Base-by-base conservation (phyloP, 176 grass and related monocot genomes). In the Stipa capillata region DNA sequence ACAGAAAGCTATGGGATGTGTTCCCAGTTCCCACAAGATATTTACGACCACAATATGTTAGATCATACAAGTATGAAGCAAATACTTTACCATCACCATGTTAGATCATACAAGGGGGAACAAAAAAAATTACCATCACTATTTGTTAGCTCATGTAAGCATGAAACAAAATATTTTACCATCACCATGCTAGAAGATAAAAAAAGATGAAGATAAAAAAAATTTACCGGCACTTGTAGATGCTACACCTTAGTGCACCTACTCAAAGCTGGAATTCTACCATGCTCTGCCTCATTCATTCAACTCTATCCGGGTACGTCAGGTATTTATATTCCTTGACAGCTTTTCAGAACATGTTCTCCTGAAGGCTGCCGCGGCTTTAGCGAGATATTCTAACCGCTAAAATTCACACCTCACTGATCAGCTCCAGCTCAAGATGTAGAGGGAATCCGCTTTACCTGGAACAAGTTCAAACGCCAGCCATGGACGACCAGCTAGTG, bases 391-490 rank as follows among this genome's bases (percentile, higher is more conserved):
- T 77, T 85, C 78, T 84, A 89, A 85, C 87, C 64, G 69, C 78
- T 42, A 82, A 56, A 85, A 80, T 56, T 33, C 69, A 64, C 62
- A 54, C 67, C 25, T 71, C 85, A 69, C 67, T 53, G 76, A 63
- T 85, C 62, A 71, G 53, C 24, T 50, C 65, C 81, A 88, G 81
- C 69, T 83, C 68, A 81, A 85, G 7, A 52, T 51, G 28, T 74
- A 67, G 27, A 6, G 68, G 80, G 86, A 89, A 89, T 85, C 87
- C 87, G 27, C 87, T 89, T 89, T 84, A 79, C n/a, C 67, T 82
- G 65, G 85, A 77, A 40, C 73, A 83, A 63, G 44, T 83, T 78
- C 79, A 79, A 88, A 83, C 21, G 73, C 65, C 65, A 87, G 64
- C 85, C 57, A 44, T 85, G 73, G 69, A 52, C 70, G 41, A 36